phyloP scores from a whole-genome alignment of 352 stramenopile genomes.

The Pythium rhizo-oryzae region DNA sequence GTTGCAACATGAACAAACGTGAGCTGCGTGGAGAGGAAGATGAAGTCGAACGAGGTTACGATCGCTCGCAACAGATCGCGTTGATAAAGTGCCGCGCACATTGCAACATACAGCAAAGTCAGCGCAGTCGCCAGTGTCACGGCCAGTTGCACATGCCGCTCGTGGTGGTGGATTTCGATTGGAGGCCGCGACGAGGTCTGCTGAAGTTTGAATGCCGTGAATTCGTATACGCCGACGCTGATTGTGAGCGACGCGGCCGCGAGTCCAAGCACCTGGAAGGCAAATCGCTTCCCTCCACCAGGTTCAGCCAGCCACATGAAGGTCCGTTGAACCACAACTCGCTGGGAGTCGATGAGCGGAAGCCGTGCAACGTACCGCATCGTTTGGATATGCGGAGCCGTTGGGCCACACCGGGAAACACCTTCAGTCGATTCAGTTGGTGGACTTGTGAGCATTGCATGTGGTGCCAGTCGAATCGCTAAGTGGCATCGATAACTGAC shows the following conservation, averaged over 20 bases:
- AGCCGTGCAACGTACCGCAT: constrained; percentile 18
- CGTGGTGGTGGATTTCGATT: not conserved
- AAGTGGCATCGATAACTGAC: constrained; percentile 27
- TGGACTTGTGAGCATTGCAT: not conserved
- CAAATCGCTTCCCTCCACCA: not conserved
- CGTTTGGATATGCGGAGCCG: constrained; percentile 13
- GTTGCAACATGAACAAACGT: constrained; percentile 25
- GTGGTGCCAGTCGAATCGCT: not conserved
- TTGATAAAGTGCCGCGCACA: constrained; percentile 10
- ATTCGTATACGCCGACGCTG: constrained; percentile 5
- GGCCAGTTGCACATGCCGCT: not conserved
- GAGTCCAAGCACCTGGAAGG: not conserved
- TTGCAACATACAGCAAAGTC: not conserved
- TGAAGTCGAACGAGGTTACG: constrained; percentile 26
- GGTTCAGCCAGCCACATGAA: constrained; percentile 13
- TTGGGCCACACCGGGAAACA: too few relatives aligned
- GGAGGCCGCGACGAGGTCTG: too few relatives aligned
- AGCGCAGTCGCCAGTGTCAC: not conserved
- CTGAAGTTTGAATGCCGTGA: constrained; percentile 4
- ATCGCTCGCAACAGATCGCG: constrained; percentile 7
- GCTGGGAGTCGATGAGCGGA: constrained; percentile 9
- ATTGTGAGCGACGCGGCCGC: constrained; percentile 6
- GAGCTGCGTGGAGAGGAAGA: constrained; percentile 24
- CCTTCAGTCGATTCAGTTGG: not conserved
- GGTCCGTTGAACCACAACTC: constrained; percentile 3